phyloP scores from a whole-genome alignment of 2,329 filamentous ascomycete genomes.

The Sporothrix sp. region DNA sequence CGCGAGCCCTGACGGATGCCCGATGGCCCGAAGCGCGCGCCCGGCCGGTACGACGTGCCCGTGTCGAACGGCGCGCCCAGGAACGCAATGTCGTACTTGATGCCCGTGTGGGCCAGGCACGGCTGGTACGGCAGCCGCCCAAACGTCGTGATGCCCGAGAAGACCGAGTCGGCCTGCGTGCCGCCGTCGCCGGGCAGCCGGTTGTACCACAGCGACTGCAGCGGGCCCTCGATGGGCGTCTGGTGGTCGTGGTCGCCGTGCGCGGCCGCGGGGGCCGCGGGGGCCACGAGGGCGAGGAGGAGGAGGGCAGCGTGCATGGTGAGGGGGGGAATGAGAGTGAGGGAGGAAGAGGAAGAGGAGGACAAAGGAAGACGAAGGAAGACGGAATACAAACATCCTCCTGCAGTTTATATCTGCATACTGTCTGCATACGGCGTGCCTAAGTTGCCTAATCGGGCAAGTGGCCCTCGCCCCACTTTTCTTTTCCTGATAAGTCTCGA shows the following conservation, averaged over 20 bases:
- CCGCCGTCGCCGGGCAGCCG: constrained; percentile 73
- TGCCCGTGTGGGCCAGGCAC: constrained; percentile 59
- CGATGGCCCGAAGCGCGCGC: constrained; percentile 74
- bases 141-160: constrained; percentile 81
- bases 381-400: too few relatives aligned
- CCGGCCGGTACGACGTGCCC: constrained; percentile 74
- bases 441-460: constrained; percentile 3
- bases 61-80: constrained; percentile 80
- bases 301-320: neutral
- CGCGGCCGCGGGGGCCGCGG: constrained; percentile 41
- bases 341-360: neutral
- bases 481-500: too few relatives aligned
- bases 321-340: neutral
- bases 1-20: constrained; percentile 81
- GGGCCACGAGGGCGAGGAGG: neutral
- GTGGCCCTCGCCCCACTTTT: too few relatives aligned
- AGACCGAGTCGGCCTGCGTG: constrained; percentile 80
- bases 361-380: neutral
- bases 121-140: constrained; percentile 69
- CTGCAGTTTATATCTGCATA: constrained; percentile 2
- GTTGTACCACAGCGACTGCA: constrained; percentile 73
- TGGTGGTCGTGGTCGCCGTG: constrained; percentile 49
- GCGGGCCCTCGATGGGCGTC: constrained; percentile 55
- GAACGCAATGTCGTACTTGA: constrained; percentile 78
- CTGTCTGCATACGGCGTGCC: neutral